A percentile compares a stretch with the other conserved stretches of the same genome.
phyloP scores from a whole-genome alignment of 345 rosid genomes.

The Durio zibethinus region DNA sequence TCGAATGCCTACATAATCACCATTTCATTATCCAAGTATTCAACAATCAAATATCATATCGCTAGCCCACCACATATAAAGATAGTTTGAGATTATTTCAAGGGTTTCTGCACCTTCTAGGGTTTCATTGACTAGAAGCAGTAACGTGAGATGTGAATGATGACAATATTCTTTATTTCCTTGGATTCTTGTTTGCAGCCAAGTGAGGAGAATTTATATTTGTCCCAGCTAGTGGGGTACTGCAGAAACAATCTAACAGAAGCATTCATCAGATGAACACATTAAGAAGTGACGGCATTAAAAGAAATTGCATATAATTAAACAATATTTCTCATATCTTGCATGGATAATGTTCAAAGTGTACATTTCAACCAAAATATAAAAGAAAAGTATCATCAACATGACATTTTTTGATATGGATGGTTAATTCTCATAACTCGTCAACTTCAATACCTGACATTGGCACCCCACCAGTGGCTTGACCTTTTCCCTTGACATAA shows the following conservation, averaged over 20 bases:
- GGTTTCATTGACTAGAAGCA: too few relatives aligned
- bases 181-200: neutral
- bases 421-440: conserved; percentile 24
- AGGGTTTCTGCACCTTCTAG: too few relatives aligned
- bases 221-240: neutral
- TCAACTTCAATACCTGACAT: conserved; percentile 48
- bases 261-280: neutral
- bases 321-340: neutral
- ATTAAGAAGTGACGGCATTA: neutral
- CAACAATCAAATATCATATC: neutral
- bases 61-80: neutral
- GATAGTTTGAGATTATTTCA: neutral
- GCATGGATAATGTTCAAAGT: neutral
- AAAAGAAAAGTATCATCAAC: neutral
- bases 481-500: conserved; percentile 40
- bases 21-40: neutral
- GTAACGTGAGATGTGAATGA: too few relatives aligned
- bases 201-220: neutral
- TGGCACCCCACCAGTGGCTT: conserved; percentile 38
- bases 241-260: neutral
- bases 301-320: neutral
- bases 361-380: neutral
- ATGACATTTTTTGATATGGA: neutral
- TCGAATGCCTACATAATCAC: too few relatives aligned
- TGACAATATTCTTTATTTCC: neutral